A percentile compares a stretch with the other conserved stretches of the same genome.
phyloP scores from a whole-genome alignment of 495 filamentous ascomycete species.

The Neurospora sp. region DNA sequence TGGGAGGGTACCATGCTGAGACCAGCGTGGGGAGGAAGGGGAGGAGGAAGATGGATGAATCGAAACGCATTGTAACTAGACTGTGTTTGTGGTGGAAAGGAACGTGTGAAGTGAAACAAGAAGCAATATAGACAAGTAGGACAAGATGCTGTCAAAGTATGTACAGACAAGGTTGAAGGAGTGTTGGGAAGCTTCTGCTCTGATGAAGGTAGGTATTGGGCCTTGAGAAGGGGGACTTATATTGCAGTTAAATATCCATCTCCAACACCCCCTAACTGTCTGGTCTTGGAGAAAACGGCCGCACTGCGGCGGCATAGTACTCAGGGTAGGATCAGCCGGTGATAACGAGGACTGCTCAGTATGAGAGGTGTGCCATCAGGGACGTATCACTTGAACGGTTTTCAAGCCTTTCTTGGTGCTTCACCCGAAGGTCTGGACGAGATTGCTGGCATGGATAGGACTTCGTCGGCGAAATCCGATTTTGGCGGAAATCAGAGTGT shows the following conservation, averaged over 20 bases:
- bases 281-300: background rate
- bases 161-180: background rate
- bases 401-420: background rate
- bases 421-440: background rate
- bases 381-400: background rate
- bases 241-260: background rate
- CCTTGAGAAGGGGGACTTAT: background rate
- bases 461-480: background rate
- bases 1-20: conserved; percentile 23
- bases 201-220: background rate
- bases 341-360: background rate
- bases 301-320: background rate
- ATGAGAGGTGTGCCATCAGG: background rate
- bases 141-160: background rate
- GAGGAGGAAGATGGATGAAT: conserved; percentile 2
- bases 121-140: background rate
- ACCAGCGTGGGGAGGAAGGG: conserved; percentile 8
- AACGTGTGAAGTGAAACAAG: background rate
- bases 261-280: background rate
- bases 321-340: background rate
- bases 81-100: background rate
- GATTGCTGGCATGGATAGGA: background rate
- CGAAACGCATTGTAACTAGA: conserved; percentile 11
- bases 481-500: background rate
- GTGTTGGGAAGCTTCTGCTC: background rate